A percentile compares a stretch with the other conserved stretches of the same genome.
Conservation (phyloP, 179 eudicot genomes). For the Kewa caespitosa region DNA sequence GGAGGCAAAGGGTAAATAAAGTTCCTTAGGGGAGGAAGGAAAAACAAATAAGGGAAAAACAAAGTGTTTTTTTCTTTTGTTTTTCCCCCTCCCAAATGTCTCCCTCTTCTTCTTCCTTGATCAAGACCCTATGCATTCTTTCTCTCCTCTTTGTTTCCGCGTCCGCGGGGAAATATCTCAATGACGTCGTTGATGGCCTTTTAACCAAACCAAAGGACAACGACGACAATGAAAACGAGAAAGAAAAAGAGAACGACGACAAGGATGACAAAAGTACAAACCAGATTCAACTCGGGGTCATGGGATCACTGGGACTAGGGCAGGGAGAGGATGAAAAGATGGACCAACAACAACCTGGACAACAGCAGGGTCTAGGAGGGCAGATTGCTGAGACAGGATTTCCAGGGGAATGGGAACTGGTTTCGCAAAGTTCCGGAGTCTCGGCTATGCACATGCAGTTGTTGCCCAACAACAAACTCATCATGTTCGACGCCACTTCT, state of each 20-base stretch:
- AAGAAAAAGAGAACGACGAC: too few species aligned
- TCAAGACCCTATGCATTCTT: slow-evolving; percentile 14
- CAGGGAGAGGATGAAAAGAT: too few species aligned
- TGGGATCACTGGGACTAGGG: too few species aligned
- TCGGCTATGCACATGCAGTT: slow-evolving; percentile 88
- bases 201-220: background rate
- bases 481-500: slow-evolving; percentile 57
- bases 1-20: background rate
- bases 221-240: background rate
- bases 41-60: slow-evolving; percentile 12
- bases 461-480: slow-evolving; percentile 62
- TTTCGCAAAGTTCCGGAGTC: slow-evolving; percentile 45
- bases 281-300: too few species aligned
- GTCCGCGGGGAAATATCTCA: background rate
- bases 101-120: slow-evolving; percentile 12
- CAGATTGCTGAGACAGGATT: slow-evolving; percentile 26
- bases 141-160: slow-evolving; percentile 23
- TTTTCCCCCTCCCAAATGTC: slow-evolving; percentile 17
- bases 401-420: slow-evolving; percentile 48
- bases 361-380: background rate
- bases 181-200: background rate
- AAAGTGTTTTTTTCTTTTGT: slow-evolving; percentile 2
- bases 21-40: background rate
- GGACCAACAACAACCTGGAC: background rate
- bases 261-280: too few species aligned